Percentiles rank a stretch among this genome's conserved stretches.
phyloP scores from a whole-genome alignment of 2,329 filamentous ascomycete species.

The Plenodomus tracheiphilus region DNA sequence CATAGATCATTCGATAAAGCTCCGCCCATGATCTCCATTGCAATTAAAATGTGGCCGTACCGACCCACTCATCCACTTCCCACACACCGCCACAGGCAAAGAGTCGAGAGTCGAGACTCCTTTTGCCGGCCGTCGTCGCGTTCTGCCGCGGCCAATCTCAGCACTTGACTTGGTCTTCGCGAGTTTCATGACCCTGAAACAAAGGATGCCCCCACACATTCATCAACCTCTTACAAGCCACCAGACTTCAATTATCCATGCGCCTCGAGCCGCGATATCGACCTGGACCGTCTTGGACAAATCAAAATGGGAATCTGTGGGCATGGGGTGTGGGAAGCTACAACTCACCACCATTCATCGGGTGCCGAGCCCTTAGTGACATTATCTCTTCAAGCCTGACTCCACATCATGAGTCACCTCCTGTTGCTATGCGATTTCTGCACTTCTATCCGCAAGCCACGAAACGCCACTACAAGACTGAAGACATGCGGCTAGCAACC shows the following conservation, averaged over 20 bases:
- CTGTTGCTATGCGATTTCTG: conserved; percentile 1
- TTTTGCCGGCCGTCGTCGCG: not conserved
- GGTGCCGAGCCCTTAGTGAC: conserved; percentile 14
- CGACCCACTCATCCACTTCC: conserved; percentile 14
- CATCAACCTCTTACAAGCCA: conserved; percentile 17
- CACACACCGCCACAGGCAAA: conserved; percentile 25
- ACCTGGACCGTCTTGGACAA: not conserved
- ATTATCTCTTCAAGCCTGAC: conserved; percentile 9
- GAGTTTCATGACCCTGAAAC: conserved; percentile 13
- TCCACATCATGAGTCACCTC: conserved; percentile 14
- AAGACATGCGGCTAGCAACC: not conserved
- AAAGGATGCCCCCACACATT: conserved; percentile 1
- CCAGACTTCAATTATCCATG: not conserved
- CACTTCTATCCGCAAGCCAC: conserved; percentile 1
- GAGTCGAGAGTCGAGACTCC: not conserved
- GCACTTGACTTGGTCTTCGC: conserved; percentile 7
- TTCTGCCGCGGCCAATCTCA: conserved; percentile 5
- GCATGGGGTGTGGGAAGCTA: not conserved
- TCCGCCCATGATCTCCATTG: conserved; percentile 26
- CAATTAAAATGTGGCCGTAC: conserved; percentile 21
- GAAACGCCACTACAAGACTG: not conserved
- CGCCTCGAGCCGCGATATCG: not conserved
- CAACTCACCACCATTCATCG: not conserved
- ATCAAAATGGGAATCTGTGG: conserved; percentile 2
- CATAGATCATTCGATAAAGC: conserved; percentile 24